Evolutionary conservation across 495 filamentous ascomycete species (phyloP), one percentile per base, ranked within the genome.

Genomic region (Talaromyces borbonicus): DNA sequence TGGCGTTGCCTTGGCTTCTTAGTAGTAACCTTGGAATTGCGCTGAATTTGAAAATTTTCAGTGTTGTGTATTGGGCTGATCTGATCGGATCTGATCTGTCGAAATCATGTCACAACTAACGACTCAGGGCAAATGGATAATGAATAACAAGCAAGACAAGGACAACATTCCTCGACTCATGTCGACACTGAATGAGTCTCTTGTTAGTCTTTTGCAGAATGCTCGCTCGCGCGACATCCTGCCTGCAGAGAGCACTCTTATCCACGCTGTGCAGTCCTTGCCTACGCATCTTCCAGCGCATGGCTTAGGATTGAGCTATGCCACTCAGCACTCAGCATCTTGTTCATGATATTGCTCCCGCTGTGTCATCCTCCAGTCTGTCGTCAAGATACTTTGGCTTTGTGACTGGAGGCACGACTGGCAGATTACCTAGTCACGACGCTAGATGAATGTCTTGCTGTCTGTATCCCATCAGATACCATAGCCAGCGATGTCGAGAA

Each of bases 331-430:
- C 19, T 12, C 36, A 50, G 15, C 69, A 74, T 43, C 46, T 84
- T 6, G 53, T 66, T 19, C 22, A 53, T 18, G 59, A 70, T 50
- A 65, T 84, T 40, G 65, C 72, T 35, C 77, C 80, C 1, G 73
- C 63, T 5, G 62, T 85, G 16, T 75, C 74, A 51, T 57, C 52
- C 12, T 50, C 70, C 63, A 65, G 66, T 58, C 58, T 71, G 49
- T 64, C 73, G 46, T 55, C 70, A 18, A 61, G 63, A 49, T 90
- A 87, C 66, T 85, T 77, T 61, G 85, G 82, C 32, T 88, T 89
- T 54, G 81, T 90, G 2, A 87, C 79, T 1, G 85, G 85, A 36
- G 80, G 81, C 8, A 57, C 62, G 73, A 35, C 63, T 79, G 3
- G 85, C 80, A 1, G 85, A 90, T 54, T 75, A 78, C 54, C 56